Percentiles rank a stretch among this genome's conserved stretches.
phyloP scores from a whole-genome alignment of 2,329 filamentous ascomycete genomes.

The Diaporthe aspalathi region DNA sequence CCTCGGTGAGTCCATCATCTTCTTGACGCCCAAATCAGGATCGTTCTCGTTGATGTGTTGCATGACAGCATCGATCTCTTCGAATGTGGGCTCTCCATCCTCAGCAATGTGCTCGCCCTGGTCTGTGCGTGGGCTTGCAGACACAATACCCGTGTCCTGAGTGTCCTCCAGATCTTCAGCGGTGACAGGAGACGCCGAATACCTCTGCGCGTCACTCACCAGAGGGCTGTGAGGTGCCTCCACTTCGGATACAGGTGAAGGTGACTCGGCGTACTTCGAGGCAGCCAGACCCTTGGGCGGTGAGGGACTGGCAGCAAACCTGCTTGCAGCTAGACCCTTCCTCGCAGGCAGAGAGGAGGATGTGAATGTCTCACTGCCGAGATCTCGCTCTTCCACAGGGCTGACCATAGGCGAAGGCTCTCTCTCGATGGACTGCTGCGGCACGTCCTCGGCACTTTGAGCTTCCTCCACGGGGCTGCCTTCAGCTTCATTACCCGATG shows the following conservation, averaged over 20 bases:
- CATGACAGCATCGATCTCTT: conserved; percentile 95
- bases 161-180: conserved; percentile 48
- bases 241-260: conserved; percentile 47
- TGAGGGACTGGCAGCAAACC: conserved; percentile 49
- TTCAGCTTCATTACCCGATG: conserved; percentile 30
- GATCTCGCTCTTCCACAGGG: conserved; percentile 3
- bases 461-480: conserved; percentile 25
- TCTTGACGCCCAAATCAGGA: conserved; percentile 80
- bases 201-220: conserved; percentile 38
- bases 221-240: conserved; percentile 30
- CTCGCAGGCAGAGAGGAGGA: conserved; percentile 42
- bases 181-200: conserved; percentile 41
- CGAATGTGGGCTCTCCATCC: conserved; percentile 65
- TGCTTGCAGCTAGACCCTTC: conserved; percentile 46
- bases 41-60: conserved; percentile 81
- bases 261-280: conserved; percentile 58
- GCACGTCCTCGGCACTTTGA: conserved; percentile 39
- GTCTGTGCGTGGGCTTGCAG: conserved; percentile 47
- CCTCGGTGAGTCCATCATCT: conserved; percentile 59
- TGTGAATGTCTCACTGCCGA: conserved; percentile 26
- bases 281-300: conserved; percentile 55
- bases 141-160: conserved; percentile 46
- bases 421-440: conserved; percentile 44
- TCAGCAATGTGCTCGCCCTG: conserved; percentile 41
- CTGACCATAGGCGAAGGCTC: conserved; percentile 43